These are phyloP conservation scores for Cordyceps tenuipes DNA, from an alignment of 2,329 filamentous ascomycete species.

Conservation along the genomic window DNA sequence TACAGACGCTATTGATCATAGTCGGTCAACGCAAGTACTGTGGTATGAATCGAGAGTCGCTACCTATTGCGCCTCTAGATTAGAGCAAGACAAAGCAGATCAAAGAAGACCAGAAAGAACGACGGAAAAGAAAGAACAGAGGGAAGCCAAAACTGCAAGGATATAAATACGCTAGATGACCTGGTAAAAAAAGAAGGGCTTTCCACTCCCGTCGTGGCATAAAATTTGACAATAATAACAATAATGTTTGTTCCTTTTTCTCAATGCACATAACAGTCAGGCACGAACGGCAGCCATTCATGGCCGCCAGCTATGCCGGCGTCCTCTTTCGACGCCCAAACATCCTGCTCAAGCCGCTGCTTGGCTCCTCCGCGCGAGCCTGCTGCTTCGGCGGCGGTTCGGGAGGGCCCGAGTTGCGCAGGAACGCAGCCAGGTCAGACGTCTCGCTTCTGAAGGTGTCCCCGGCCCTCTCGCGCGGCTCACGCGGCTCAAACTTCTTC, in stretches of 20 bases:
- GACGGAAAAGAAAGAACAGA: not conserved
- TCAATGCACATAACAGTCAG: not conserved
- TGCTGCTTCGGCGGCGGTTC: constrained; percentile 25
- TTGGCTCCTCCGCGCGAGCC: constrained; percentile 27
- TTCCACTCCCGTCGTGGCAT: not conserved
- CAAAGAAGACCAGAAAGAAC: not conserved
- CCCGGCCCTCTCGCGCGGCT: constrained; percentile 41
- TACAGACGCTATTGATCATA: not conserved
- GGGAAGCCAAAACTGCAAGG: not conserved
- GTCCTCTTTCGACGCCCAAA: constrained; percentile 44
- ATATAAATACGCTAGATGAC: constrained; percentile 5
- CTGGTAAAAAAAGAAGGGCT: not conserved
- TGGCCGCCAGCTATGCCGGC: constrained; percentile 15
- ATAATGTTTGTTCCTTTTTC: not conserved
- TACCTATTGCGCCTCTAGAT: not conserved
- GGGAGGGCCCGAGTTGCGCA: constrained; percentile 60
- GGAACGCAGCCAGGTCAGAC: constrained; percentile 63
- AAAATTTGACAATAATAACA: not conserved
- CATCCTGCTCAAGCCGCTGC: constrained; percentile 36
- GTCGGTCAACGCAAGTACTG: not conserved
- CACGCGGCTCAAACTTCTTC: constrained; percentile 52
- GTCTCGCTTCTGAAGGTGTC: constrained; percentile 43
- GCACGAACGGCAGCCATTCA: not conserved
- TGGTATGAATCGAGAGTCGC: constrained; percentile 3
- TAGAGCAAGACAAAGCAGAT: not conserved